A percentile compares a stretch with the other conserved stretches of the same genome.
Conservation (phyloP, 164 flowering plant genomes). For the Cinnamomum micranthum region DNA sequence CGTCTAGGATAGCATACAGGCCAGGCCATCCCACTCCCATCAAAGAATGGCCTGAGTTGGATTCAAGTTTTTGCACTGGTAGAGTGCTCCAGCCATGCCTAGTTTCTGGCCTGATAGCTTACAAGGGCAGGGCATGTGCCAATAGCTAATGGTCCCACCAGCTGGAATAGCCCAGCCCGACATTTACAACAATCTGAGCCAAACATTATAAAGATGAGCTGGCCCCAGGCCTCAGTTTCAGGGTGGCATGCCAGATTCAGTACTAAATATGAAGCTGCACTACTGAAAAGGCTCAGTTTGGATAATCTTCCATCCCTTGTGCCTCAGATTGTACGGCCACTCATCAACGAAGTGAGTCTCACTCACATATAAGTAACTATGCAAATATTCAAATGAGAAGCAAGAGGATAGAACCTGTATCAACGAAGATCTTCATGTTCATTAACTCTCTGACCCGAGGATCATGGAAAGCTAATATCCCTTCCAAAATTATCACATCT, state of each 20-base stretch:
- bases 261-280: not conserved
- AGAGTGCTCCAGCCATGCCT: not conserved
- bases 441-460: constrained; percentile 80
- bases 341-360: no score
- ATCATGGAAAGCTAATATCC: constrained; percentile 92
- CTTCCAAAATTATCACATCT: constrained; percentile 94
- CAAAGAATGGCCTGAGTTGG: no score
- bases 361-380: not conserved
- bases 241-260: not conserved
- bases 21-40: no score
- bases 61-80: no score
- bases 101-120: not conserved
- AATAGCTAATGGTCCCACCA: not conserved
- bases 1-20: no score
- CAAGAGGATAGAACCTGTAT: constrained; percentile 67
- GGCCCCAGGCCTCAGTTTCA: not conserved
- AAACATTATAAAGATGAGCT: not conserved
- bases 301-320: not conserved
- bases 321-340: not conserved
- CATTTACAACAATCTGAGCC: not conserved
- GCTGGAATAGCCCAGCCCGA: not conserved
- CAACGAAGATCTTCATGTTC: constrained; percentile 99
- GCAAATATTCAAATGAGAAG: constrained; percentile 1
- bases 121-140: not conserved
- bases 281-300: not conserved